phyloP scores from a whole-genome alignment of 2,329 filamentous ascomycete species.

The Coniochaeta hoffmannii region DNA sequence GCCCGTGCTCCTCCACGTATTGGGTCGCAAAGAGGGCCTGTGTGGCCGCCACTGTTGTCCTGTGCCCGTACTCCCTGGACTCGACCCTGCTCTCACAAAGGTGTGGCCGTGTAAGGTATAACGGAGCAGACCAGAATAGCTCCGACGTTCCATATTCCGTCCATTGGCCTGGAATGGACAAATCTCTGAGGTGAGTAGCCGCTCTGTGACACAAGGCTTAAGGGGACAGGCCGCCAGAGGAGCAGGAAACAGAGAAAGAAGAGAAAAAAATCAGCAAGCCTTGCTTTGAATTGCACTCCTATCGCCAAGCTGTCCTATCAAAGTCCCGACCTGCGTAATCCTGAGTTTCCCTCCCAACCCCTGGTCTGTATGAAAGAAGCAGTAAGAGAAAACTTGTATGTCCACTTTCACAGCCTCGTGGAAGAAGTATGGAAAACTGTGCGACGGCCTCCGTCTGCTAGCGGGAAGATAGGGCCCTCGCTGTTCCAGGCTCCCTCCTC shows the following conservation, averaged over 20 bases:
- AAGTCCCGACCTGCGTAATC: slow-evolving; percentile 26
- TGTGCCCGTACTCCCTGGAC: not conserved
- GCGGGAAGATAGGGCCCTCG: not conserved
- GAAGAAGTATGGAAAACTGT: not conserved
- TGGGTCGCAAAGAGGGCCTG: not conserved
- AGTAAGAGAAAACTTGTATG: slow-evolving; percentile 9
- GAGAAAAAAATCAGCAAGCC: slow-evolving; percentile 5
- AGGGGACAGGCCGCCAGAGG: not conserved
- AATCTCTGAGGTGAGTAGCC: not conserved
- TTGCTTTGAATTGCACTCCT: slow-evolving; percentile 38
- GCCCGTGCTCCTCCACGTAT: not conserved
- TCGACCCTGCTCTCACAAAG: not conserved
- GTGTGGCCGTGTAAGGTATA: not conserved
- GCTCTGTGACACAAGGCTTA: not conserved
- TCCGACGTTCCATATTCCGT: not conserved
- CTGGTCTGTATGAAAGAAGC: slow-evolving; percentile 20
- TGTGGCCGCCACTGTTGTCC: not conserved
- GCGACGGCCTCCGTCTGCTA: not conserved
- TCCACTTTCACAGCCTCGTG: not conserved
- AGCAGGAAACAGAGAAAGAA: too few species aligned
- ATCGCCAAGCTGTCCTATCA: slow-evolving; percentile 43
- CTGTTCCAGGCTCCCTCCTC: not conserved
- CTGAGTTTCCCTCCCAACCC: slow-evolving; percentile 20
- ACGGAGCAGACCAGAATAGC: not conserved
- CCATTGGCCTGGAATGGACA: not conserved